These are phyloP conservation scores for Lagenidium giganteum DNA, from an alignment of 352 stramenopile species.

Conservation along the genomic window DNA sequence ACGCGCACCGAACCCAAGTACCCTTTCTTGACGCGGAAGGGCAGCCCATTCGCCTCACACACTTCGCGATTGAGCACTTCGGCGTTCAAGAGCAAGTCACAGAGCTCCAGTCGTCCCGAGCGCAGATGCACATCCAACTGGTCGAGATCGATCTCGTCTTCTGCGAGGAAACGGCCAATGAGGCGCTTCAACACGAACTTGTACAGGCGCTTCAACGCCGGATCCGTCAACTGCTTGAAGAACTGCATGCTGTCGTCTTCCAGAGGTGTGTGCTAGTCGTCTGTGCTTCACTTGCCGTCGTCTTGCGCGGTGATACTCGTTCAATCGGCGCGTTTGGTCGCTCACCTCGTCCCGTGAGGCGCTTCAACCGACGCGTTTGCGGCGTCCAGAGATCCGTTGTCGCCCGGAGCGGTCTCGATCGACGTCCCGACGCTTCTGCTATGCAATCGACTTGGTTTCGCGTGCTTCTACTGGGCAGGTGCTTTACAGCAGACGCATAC, in stretches of 20 bases:
- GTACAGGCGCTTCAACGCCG: constrained; percentile 87
- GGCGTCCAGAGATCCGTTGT: too few species aligned
- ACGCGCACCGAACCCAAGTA: constrained; percentile 83
- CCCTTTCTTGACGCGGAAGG: constrained; percentile 83
- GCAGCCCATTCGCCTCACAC: constrained; percentile 56
- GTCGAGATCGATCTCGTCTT: constrained; percentile 81
- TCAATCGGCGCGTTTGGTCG: too few species aligned
- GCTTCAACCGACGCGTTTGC: too few species aligned
- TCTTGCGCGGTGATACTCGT: too few species aligned
- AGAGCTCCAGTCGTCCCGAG: constrained; percentile 70
- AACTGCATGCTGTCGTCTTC: constrained; percentile 59
- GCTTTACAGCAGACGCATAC: too few species aligned
- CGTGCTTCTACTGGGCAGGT: too few species aligned
- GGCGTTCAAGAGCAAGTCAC: constrained; percentile 74
- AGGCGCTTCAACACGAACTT: constrained; percentile 90
- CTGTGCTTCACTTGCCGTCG: neutral
- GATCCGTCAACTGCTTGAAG: constrained; percentile 85
- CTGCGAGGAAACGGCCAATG: constrained; percentile 80
- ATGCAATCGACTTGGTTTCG: too few species aligned
- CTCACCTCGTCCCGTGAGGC: too few species aligned
- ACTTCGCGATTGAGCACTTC: constrained; percentile 77
- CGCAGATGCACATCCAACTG: constrained; percentile 83
- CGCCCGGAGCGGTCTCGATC: too few species aligned
- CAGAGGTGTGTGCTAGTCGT: neutral
- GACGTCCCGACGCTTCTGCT: too few species aligned